Base-by-base conservation (phyloP, 768 basidiomycete species). In the Arthromyces matolae region DNA sequence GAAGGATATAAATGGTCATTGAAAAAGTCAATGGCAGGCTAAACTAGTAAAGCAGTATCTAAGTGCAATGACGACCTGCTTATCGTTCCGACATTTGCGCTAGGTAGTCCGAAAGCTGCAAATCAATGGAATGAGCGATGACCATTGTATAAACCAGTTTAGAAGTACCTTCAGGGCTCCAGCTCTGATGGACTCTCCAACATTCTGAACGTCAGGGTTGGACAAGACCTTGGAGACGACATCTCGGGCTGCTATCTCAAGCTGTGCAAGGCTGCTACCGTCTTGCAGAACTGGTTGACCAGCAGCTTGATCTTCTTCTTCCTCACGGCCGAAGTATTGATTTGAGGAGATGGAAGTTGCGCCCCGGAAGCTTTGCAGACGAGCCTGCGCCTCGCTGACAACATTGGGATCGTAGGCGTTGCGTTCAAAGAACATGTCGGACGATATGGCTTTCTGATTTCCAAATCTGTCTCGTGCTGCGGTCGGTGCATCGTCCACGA, bases 341-440 rank as follows among this genome's bases (percentile, higher is more conserved):
- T 81, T 94, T 13, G 93, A 95, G 1, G 93, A 95, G 60, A 98
- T 97, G 25, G 91, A 83, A 0, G 86, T 89, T 12, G 94, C 91
- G 9, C 95, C 95, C 59, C 84, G 81, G 81, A 99, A 99, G 32
- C 79, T 71, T 57, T 85, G 80, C 33, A 97, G 71, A 2, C 95
- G 83, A 9, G 77, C 68, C 60, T 91, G 87, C 5, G 93, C 93
- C 68, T 97, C 93, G 37, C 73, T 68, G 33, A 78, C 59, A 3
- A 81, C 75, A 29, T 64, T 59, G 2, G 90, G 81, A 61, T 98
- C 94, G 68, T 96, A 97, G 18, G 83, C 66, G 40, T 88, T 87
- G 33, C 95, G 80, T 19, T 86, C 92, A 64, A 98, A 98, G 73
- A 86, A 97, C 89, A 93, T 93, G 61, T 98, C 96, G 3, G 93